phyloP scores from a whole-genome alignment of 2,329 filamentous ascomycete species.

The Cercospora sp. region DNA sequence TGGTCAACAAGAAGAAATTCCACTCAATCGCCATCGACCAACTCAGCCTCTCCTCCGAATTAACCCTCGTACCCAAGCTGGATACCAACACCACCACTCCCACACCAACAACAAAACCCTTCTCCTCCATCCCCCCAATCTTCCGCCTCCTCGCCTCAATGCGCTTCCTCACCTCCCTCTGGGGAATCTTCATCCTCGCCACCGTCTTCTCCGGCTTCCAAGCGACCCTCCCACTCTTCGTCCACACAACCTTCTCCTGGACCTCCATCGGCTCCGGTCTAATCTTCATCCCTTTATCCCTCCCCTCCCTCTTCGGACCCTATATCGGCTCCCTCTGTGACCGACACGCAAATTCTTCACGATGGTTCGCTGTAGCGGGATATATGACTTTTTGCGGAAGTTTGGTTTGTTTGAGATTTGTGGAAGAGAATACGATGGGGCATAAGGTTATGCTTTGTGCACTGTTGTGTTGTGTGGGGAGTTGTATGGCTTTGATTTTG shows the following conservation, averaged over 20 bases:
- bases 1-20: too few relatives aligned
- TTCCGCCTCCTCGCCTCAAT: slow-evolving; percentile 25
- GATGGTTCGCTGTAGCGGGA: slow-evolving; percentile 26
- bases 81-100: background rate
- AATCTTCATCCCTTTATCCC: slow-evolving; percentile 31
- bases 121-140: slow-evolving; percentile 20
- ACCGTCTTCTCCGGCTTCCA: slow-evolving; percentile 27
- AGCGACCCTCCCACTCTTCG: slow-evolving; percentile 27
- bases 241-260: slow-evolving; percentile 28
- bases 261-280: slow-evolving; percentile 25
- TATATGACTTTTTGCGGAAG: slow-evolving; percentile 20
- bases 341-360: slow-evolving; percentile 18
- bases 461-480: slow-evolving; percentile 25
- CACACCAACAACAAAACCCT: background rate
- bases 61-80: too few relatives aligned
- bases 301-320: slow-evolving; percentile 29
- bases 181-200: slow-evolving; percentile 28
- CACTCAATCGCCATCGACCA: slow-evolving; percentile 2
- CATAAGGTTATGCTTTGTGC: slow-evolving; percentile 27
- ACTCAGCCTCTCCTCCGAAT: slow-evolving; percentile 3
- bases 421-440: slow-evolving; percentile 15
- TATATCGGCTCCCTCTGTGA: slow-evolving; percentile 28
- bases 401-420: slow-evolving; percentile 24
- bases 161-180: slow-evolving; percentile 28
- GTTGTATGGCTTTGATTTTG: slow-evolving; percentile 25